Evolutionary conservation across 345 rosid genomes (phyloP), one percentile per base, ranked within the genome.

Genomic region (Aquilaria sinensis): DNA sequence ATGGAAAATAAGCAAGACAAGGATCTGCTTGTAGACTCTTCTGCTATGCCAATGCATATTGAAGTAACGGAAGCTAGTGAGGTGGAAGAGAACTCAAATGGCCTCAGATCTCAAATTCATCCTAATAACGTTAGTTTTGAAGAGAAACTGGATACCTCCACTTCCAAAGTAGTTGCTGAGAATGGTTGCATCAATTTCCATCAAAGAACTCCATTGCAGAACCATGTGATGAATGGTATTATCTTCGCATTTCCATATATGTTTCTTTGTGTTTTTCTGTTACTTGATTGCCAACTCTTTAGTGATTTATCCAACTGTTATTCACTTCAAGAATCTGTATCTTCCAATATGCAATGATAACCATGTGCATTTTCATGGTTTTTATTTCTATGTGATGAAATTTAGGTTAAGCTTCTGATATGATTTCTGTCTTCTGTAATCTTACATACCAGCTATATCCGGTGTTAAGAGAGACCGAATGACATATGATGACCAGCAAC

Each of bases 391-490:
- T 53, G 43, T 37, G 47, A 32, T 62, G 47, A 63, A 70, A 65
- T 68, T 58, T 48, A 65, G 54, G 46, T 45, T 50, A 56, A 55
- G 31, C 67, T 23, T 70, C 50, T 60, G 53, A 56, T 31, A 57
- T 62, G 51, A 48, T 64, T 34, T 43, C 32, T 76, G 70, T 63
- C 72, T 84, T 83, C 90, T 90, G 51, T 90, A 78, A 85, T 73
- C 78, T 71, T 56, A 65, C 37, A 32, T 75, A 58, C 71, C 69
- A 93, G 94, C 83, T 75, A 60, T 68, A 57, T 71, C 86, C 33
- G 87, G 90, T 77, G 84, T 74, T 67, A 91, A 88, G 87, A 81
- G 96, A 78, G 66, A 79, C 61, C 78, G 94, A 67, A 71, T 76
- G 70, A 72, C 72, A 62, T 61, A 61, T 58, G 72, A 74, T 30